Evolutionary conservation across 2,329 filamentous ascomycete genomes (phyloP).

Genomic region (Aspergillus piperis): DNA sequence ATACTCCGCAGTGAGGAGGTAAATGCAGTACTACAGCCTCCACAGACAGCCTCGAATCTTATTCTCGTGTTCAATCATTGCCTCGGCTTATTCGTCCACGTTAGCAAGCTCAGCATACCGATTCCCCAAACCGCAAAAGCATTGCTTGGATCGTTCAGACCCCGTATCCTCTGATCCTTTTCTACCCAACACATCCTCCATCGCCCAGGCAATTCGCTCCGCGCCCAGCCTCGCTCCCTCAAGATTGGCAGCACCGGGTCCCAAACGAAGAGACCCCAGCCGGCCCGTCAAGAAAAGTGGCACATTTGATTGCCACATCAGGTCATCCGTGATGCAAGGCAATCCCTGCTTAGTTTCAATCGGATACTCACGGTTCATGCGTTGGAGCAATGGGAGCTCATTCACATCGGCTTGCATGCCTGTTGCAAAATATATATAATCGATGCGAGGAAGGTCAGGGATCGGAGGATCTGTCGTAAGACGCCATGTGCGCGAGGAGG

Average conservation of each 20-base stretch:
- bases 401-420: slow-evolving; percentile 66
- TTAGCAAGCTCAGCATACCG: slow-evolving; percentile 36
- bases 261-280: slow-evolving; percentile 67
- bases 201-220: slow-evolving; percentile 70
- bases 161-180: slow-evolving; percentile 20
- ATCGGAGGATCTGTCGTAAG: slow-evolving; percentile 58
- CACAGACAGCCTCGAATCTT: not conserved
- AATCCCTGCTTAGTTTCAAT: slow-evolving; percentile 65
- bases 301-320: slow-evolving; percentile 73
- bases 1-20: not conserved
- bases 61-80: not conserved
- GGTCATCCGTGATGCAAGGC: slow-evolving; percentile 72
- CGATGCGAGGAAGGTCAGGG: slow-evolving; percentile 51
- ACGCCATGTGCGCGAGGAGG: slow-evolving; percentile 50
- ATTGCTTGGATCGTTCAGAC: slow-evolving; percentile 32
- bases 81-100: slow-evolving; percentile 12
- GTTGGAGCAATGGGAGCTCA: slow-evolving; percentile 62
- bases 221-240: slow-evolving; percentile 72
- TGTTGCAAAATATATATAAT: slow-evolving; percentile 77
- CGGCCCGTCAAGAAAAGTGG: slow-evolving; percentile 72
- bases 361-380: slow-evolving; percentile 61
- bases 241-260: slow-evolving; percentile 72
- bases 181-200: slow-evolving; percentile 59
- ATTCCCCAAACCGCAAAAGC: slow-evolving; percentile 45
- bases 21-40: not conserved